Evolutionary conservation across 2,329 filamentous ascomycete genomes (phyloP).

Genomic region (Neurospora sp.): DNA sequence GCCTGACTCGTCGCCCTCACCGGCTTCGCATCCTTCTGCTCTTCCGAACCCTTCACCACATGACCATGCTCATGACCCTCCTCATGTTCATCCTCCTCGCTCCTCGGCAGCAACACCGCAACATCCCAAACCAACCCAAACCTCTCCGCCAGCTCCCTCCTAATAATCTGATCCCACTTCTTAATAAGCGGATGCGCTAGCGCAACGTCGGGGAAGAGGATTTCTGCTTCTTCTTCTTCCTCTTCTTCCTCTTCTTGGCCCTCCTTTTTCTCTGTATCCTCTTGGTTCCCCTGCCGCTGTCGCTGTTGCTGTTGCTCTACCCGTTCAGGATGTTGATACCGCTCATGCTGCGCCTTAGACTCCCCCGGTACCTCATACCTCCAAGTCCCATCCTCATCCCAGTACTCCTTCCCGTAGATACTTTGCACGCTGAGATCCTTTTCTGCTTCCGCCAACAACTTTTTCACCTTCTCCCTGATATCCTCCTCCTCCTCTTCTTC

Average conservation of each 20-base stretch:
- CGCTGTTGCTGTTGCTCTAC: background rate
- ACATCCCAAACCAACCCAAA: constrained; percentile 23
- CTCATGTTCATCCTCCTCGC: constrained; percentile 6
- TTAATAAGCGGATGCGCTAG: constrained; percentile 55
- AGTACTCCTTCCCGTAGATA: constrained; percentile 57
- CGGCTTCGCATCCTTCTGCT: constrained; percentile 3
- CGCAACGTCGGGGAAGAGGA: constrained; percentile 52
- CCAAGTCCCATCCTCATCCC: constrained; percentile 63
- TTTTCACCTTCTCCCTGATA: constrained; percentile 15
- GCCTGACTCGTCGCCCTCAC: constrained; percentile 11
- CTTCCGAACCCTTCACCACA: constrained; percentile 7
- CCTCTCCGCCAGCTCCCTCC: constrained; percentile 26
- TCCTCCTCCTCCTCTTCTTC: constrained; percentile 13
- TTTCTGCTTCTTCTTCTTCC: constrained; percentile 21
- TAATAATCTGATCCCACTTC: constrained; percentile 46
- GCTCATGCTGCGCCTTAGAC: constrained; percentile 22
- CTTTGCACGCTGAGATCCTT: constrained; percentile 49
- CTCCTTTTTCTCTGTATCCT: constrained; percentile 8
- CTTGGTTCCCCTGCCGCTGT: constrained; percentile 18
- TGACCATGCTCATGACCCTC: constrained; percentile 5
- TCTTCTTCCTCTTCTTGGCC: constrained; percentile 18
- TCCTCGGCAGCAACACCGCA: constrained; percentile 10
- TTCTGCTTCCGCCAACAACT: constrained; percentile 38
- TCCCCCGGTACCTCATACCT: constrained; percentile 42
- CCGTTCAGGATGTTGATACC: background rate